Percentiles rank a stretch among this genome's conserved stretches.
Conservation (phyloP, 1,139 yeast species). For the Taphrina betulina region DNA sequence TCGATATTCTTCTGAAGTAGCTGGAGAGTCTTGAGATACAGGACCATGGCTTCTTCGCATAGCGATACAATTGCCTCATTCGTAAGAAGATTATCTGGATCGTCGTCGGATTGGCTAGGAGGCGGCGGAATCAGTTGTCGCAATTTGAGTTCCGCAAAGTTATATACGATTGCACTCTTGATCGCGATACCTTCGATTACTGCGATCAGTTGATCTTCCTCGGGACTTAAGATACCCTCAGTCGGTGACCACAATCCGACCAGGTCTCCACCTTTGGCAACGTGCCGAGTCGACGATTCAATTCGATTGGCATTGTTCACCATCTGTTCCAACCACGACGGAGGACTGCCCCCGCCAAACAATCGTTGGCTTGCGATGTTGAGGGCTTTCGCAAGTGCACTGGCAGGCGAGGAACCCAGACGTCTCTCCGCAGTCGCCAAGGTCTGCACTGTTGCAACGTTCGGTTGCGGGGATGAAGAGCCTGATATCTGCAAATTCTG, state of each 20-base stretch:
- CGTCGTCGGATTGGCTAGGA: conserved; percentile 47
- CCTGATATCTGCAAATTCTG: conserved; percentile 4
- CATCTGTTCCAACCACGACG: conserved; percentile 32
- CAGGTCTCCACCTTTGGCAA: neutral
- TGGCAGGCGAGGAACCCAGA: conserved; percentile 68
- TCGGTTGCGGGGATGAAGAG: neutral
- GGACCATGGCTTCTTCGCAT: conserved; percentile 81
- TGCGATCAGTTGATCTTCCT: conserved; percentile 73
- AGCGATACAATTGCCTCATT: conserved; percentile 59
- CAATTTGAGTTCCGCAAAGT: conserved; percentile 89
- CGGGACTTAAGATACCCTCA: conserved; percentile 37
- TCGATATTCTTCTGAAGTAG: conserved; percentile 82
- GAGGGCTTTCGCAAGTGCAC: conserved; percentile 82
- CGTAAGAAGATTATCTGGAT: conserved; percentile 51
- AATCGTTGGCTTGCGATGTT: conserved; percentile 84
- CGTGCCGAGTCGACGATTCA: neutral
- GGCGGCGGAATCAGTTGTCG: conserved; percentile 78
- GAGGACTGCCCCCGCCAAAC: conserved; percentile 55
- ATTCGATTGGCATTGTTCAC: conserved; percentile 17
- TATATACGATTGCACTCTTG: conserved; percentile 72
- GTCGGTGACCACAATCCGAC: conserved; percentile 11
- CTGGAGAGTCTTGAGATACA: conserved; percentile 80
- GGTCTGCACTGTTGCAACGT: conserved; percentile 21
- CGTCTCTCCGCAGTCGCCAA: conserved; percentile 30
- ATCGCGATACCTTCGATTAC: conserved; percentile 45